A percentile compares a stretch with the other conserved stretches of the same genome.
These are phyloP conservation scores for Mycena rebaudengoi DNA, from an alignment of 768 basidiomycete species.

Conservation along the genomic window DNA sequence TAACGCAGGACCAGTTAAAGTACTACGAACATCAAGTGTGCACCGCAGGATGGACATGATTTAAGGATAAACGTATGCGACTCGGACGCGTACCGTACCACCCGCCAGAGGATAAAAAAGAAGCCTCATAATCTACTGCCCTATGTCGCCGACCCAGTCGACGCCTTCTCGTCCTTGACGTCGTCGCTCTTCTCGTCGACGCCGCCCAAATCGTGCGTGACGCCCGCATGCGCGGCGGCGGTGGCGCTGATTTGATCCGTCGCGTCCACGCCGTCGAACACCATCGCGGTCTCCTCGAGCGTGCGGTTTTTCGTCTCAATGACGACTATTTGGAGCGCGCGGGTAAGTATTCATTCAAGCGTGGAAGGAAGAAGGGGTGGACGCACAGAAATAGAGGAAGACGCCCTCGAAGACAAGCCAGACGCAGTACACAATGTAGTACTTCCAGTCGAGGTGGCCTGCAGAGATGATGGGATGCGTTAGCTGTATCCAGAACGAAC, in stretches of 20 bases:
- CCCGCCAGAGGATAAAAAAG: too few species aligned
- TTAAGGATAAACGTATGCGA: too few species aligned
- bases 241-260: slow-evolving; percentile 44
- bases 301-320: slow-evolving; percentile 78
- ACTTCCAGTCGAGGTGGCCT: slow-evolving; percentile 72
- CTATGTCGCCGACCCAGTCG: slow-evolving; percentile 21
- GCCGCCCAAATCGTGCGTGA: slow-evolving; percentile 29
- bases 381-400: slow-evolving; percentile 65
- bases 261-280: slow-evolving; percentile 78
- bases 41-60: too few species aligned
- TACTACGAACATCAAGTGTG: too few species aligned
- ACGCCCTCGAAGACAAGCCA: slow-evolving; percentile 75
- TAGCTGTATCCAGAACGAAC: slow-evolving; percentile 3
- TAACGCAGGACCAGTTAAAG: too few species aligned
- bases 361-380: background rate
- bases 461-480: background rate
- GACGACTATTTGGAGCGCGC: slow-evolving; percentile 47
- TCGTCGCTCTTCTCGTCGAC: slow-evolving; percentile 4
- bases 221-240: slow-evolving; percentile 33
- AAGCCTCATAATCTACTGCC: too few species aligned
- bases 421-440: slow-evolving; percentile 79
- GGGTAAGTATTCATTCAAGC: background rate
- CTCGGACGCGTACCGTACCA: too few species aligned
- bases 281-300: slow-evolving; percentile 82
- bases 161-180: slow-evolving; percentile 44